phyloP scores from a whole-genome alignment of 352 stramenopile species.

The Lagenidium giganteum region DNA sequence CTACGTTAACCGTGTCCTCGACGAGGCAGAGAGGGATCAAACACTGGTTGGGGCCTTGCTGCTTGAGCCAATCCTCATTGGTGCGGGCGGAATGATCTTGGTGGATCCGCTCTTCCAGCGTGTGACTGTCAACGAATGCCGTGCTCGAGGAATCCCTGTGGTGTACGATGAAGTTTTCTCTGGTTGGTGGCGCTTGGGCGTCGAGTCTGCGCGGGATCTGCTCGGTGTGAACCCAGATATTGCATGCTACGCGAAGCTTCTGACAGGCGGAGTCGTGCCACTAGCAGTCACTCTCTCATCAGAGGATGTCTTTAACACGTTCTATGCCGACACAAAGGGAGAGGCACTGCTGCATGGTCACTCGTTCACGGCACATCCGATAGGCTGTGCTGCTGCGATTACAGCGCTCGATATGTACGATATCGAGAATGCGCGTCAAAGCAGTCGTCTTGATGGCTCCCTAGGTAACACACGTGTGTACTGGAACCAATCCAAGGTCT shows the following conservation, averaged over 20 bases:
- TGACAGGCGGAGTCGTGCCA: slow-evolving; percentile 87
- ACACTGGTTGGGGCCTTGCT: slow-evolving; percentile 63
- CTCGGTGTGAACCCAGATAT: slow-evolving; percentile 87
- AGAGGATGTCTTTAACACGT: slow-evolving; percentile 87
- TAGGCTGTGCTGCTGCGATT: slow-evolving; percentile 84
- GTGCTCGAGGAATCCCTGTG: slow-evolving; percentile 73
- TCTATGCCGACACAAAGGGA: slow-evolving; percentile 83
- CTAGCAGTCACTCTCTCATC: slow-evolving; percentile 83
- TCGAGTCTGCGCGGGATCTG: slow-evolving; percentile 79
- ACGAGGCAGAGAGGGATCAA: slow-evolving; percentile 21
- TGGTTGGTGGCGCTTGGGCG: slow-evolving; percentile 87
- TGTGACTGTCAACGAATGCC: slow-evolving; percentile 77
- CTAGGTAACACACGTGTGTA: slow-evolving; percentile 31
- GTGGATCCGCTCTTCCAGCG: slow-evolving; percentile 91
- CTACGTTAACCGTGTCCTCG: slow-evolving; percentile 58
- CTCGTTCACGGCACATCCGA: slow-evolving; percentile 90
- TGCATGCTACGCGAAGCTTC: slow-evolving; percentile 88
- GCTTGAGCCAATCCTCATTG: slow-evolving; percentile 90
- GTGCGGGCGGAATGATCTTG: slow-evolving; percentile 85
- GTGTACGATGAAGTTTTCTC: slow-evolving; percentile 93
- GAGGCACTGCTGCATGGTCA: slow-evolving; percentile 88
- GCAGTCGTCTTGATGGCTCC: too few relatives aligned
- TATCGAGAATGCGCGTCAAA: too few relatives aligned
- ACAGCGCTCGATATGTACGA: slow-evolving; percentile 88
- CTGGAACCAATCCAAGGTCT: slow-evolving; percentile 47